These are phyloP conservation scores for Colletotrichum sp. DNA, from an alignment of 2,329 filamentous ascomycete species.

Conservation along the genomic window DNA sequence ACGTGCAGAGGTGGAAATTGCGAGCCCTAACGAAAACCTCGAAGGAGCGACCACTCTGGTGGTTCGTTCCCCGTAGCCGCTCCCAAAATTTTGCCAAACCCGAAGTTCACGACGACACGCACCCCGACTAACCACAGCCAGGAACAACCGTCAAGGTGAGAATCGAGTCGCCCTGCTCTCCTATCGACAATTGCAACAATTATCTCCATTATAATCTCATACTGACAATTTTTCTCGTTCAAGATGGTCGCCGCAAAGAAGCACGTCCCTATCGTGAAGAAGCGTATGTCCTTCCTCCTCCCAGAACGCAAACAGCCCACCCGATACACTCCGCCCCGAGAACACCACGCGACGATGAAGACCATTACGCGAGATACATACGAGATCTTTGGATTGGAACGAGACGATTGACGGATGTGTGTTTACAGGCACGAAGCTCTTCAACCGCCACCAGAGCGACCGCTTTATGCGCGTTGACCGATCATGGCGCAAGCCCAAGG, in stretches of 20 bases:
- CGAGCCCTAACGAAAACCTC: no score
- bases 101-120: no score
- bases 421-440: slow-evolving; percentile 82
- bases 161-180: slow-evolving; percentile 8
- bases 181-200: background rate
- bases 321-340: slow-evolving; percentile 13
- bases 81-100: no score
- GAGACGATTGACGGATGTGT: slow-evolving; percentile 41
- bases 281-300: slow-evolving; percentile 76
- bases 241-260: slow-evolving; percentile 99
- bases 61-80: no score
- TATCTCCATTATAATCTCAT: background rate
- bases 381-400: slow-evolving; percentile 12
- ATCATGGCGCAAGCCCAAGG: slow-evolving; percentile 99
- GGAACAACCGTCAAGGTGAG: slow-evolving; percentile 48
- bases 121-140: slow-evolving; percentile 35
- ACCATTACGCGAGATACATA: background rate
- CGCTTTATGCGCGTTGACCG: slow-evolving; percentile 90
- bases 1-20: no score
- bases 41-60: no score
- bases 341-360: background rate
- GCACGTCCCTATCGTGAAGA: slow-evolving; percentile 99
- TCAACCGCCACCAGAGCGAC: slow-evolving; percentile 97
- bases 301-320: background rate
- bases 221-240: slow-evolving; percentile 33